Conservation (phyloP, 2,329 filamentous ascomycete genomes). For the Exophiala spinifera region DNA sequence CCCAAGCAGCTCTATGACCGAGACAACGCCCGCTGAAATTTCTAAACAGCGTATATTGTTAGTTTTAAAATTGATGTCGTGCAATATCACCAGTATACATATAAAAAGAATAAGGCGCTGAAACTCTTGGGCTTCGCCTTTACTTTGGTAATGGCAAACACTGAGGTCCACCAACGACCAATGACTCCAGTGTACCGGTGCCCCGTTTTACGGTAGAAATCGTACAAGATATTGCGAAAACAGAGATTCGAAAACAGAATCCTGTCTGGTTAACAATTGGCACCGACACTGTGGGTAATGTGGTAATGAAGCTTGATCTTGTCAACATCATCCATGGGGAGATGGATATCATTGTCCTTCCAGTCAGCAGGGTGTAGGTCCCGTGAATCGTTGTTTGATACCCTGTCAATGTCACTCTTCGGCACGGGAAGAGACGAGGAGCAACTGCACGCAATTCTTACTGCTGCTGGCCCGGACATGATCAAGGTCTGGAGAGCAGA, state of each 20-base stretch:
- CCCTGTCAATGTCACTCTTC: conserved; percentile 3
- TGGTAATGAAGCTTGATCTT: neutral
- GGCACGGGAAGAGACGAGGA: conserved; percentile 1
- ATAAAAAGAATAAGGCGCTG: too few species aligned
- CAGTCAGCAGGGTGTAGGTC: neutral
- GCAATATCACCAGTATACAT: neutral
- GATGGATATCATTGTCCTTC: conserved; percentile 1
- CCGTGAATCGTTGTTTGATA: conserved; percentile 3
- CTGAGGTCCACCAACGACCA: too few species aligned
- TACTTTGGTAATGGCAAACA: too few species aligned
- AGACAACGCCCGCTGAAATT: too few species aligned
- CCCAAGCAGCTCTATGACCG: too few species aligned
- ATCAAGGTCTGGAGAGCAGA: conserved; percentile 7
- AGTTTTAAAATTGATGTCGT: neutral
- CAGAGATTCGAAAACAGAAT: neutral
- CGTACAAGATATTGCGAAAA: neutral
- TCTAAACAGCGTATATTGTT: too few species aligned
- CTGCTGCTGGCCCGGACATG: neutral
- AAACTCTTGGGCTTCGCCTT: too few species aligned
- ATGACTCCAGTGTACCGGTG: too few species aligned
- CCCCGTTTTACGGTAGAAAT: neutral
- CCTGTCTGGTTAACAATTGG: neutral
- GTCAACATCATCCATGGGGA: conserved; percentile 1
- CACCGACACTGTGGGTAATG: neutral
- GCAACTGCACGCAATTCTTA: neutral